Base-by-base conservation (phyloP, 2,329 filamentous ascomycete species). In the Botrytis hyacinthi region DNA sequence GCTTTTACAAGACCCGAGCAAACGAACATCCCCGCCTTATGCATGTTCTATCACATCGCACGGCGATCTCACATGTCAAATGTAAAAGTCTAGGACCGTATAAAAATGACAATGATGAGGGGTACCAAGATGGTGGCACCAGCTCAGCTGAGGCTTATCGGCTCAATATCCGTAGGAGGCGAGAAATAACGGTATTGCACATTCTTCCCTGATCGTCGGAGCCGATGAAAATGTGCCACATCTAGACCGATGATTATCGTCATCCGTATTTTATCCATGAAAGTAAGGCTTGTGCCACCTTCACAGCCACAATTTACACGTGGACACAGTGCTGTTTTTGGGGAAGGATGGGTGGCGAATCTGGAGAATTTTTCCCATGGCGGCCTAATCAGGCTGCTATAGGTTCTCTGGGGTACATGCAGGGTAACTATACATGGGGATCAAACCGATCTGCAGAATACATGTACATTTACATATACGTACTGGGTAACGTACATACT, bases 1-100 rank as follows among this genome's bases (percentile, higher is more conserved):
- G 51, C 16, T 16, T 29, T 18, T 57, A 29, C 48, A 29, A 40
- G 35, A 26, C 10, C 26, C 46, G 9, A 20, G 35, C 16, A 40
- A 37, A 9, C 46, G 14, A 29, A 22, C 35, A 29, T 7, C 29
- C 35, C 48, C 14, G 46, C 26, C 48, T 40, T 40, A 57, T 68
- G 65, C 65, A 68, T n/a, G 22, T 48, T 32, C 63, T 44, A 9
- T 66, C 44, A 66, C 44, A 26, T 40, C 22, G 18, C 26, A 54
- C 42, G n/a, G 46, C 46, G 65, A 68, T 54, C 65, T 68, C 35
- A 54, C 46, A 54, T 67, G 46, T 26, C n/a, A 40, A 54, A 54
- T 29, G 63, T 9, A 51, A 35, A 51, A 67, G 18, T 29, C 44
- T 22, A 26, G n/a, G n/a, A 22, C 3, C 3, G 8, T 40, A 32